Base-by-base conservation (phyloP, 768 basidiomycete species). In the Hydnum rufescens region DNA sequence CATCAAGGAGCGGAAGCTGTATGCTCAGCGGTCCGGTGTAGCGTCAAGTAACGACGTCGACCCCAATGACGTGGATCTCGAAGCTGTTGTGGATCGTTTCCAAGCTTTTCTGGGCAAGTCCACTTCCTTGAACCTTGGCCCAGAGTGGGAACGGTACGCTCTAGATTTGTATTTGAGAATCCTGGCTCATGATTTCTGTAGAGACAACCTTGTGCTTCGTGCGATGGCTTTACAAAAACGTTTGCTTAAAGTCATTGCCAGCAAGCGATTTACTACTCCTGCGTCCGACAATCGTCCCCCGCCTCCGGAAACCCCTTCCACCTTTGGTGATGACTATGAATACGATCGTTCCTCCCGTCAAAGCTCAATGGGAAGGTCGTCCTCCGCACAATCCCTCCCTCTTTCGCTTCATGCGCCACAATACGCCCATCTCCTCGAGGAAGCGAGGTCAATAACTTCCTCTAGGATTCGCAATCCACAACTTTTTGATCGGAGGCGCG, bases 31-130 rank as follows among this genome's bases (percentile, higher is more conserved):
- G 34, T 59, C 49, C 54, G 57, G 63, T 26, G 47, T 60, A 2
- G 48, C 58, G n/a, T 60, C 62, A 42, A 65, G 68, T 34, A 62
- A 62, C 5, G 57, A 80, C 43, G 79, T 71, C 0, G 66, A 73
- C 42, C 74, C 73, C 5, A 74, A 76, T 39, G 64, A 66, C 4
- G 70, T 86, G 6, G 64, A 67, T 2, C 62, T 74, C 1, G 74
- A 73, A 2, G 64, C 70, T 28, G 82, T 90, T 1, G 73, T 83
- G 29, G 65, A 66, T 29, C 68, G 77, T 39, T 90, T 82, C 60
- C 8, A 16, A 13, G 13, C 13, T 16, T 16, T 50, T 25, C 8
- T 16, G 13, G 25, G 8, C 13, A 8, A 8, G 13, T 47, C 44
- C 26, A 28, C 8, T 8, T 25, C 8, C 8, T 13, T 47, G 8